Evolutionary conservation across 140 eudicot species (phyloP), one percentile per base, ranked within the genome.

Genomic region (Erigeron philadelphicus): DNA sequence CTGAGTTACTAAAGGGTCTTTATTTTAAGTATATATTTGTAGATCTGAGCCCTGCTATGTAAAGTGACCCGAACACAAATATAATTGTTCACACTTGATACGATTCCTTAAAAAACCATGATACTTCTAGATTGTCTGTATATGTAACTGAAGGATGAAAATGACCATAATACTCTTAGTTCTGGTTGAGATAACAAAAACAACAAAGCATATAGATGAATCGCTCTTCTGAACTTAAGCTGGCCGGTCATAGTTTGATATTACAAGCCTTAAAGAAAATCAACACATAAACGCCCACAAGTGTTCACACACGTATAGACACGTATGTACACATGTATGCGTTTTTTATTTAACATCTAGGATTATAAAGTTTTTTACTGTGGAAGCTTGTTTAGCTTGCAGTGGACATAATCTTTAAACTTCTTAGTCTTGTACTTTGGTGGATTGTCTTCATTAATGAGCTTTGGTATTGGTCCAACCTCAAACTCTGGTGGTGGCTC

Each of bases 331-430:
- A 21, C 23, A 47, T 8, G 8, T 15, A 66, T 66, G 12, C 23
- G 19, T 23, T 16, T 0, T 54, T 16, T 5, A 21, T 6, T 40
- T 18, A 21, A 21, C 25, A 21, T 21, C 25, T 21, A 21, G 4
- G 13, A 31, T 10, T 60, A 23, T 16, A 43, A 1, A n/a, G 23
- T 67, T 58, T 16, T 54, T 71, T 54, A 82, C 53, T 82, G 84
- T 31, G 87, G 84, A 79, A 79, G 74, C 75, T 83, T 83, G 75
- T 83, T 83, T 49, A 82, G 74, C 79, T 83, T 83, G 76, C 81
- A 72, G 46, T 82, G 57, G 21, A 67, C 74, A 64, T 83, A 83
- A 49, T 83, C 80, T 55, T 61, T 73, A 64, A 4, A 82, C 70
- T 67, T 82, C 74, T 82, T 82, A 4, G 81, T 79, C 74, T 66